These are phyloP conservation scores for Ophiocordyceps camponoti-saundersi DNA, from an alignment of 2,329 filamentous ascomycete species.

Conservation along the genomic window DNA sequence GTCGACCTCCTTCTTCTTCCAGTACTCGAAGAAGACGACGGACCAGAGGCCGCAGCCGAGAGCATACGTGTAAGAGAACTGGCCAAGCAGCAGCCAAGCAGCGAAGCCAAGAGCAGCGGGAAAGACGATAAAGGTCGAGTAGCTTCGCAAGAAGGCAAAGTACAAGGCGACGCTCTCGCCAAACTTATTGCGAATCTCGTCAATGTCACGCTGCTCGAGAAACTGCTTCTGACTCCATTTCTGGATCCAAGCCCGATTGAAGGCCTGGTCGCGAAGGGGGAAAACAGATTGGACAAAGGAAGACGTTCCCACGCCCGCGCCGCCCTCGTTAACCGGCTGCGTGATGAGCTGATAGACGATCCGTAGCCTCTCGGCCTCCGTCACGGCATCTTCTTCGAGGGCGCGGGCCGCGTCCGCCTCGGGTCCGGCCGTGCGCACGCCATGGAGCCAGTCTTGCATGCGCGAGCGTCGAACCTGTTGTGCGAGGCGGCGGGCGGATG, in stretches of 20 bases:
- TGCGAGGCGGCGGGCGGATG: slow-evolving; percentile 56
- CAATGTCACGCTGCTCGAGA: slow-evolving; percentile 48
- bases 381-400: slow-evolving; percentile 58
- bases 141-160: slow-evolving; percentile 84
- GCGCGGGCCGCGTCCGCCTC: slow-evolving; percentile 52
- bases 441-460: slow-evolving; percentile 86
- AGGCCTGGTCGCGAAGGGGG: slow-evolving; percentile 58
- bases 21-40: slow-evolving; percentile 82
- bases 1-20: slow-evolving; percentile 86
- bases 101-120: slow-evolving; percentile 63
- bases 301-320: slow-evolving; percentile 66
- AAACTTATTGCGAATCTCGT: slow-evolving; percentile 58
- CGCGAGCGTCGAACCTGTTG: slow-evolving; percentile 74
- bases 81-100: slow-evolving; percentile 67
- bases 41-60: slow-evolving; percentile 71
- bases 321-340: slow-evolving; percentile 54
- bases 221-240: slow-evolving; percentile 57
- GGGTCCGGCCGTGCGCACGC: slow-evolving; percentile 63
- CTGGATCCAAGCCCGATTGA: slow-evolving; percentile 62
- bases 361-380: slow-evolving; percentile 74
- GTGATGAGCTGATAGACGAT: slow-evolving; percentile 77
- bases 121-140: slow-evolving; percentile 73
- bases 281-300: slow-evolving; percentile 58
- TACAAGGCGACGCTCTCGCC: slow-evolving; percentile 84
- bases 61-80: slow-evolving; percentile 71